A percentile compares a stretch with the other conserved stretches of the same genome.
These are phyloP conservation scores for Luvunga scandens DNA, from an alignment of 345 rosid species.

Conservation along the genomic window DNA sequence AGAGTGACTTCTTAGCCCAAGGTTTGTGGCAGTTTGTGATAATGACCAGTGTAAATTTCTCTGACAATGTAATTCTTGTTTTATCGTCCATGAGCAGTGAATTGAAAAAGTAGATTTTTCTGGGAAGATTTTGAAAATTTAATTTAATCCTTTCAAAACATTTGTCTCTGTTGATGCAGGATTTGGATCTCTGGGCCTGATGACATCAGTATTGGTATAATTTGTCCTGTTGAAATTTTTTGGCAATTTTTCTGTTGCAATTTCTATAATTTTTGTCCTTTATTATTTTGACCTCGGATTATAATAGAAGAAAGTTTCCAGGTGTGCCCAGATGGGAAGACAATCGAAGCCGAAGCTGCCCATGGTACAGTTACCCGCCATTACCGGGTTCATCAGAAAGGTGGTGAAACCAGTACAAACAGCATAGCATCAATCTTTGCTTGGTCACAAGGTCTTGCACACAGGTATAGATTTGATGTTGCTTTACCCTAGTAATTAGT, in stretches of 20 bases:
- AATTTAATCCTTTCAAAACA: not conserved
- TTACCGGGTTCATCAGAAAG: slow-evolving; percentile 80
- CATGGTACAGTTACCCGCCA: slow-evolving; percentile 90
- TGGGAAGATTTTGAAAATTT: not conserved
- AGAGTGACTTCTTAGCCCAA: slow-evolving; percentile 98
- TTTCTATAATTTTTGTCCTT: slow-evolving; percentile 3
- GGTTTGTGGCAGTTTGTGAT: slow-evolving; percentile 35
- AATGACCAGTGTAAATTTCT: not conserved
- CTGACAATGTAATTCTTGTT: not conserved
- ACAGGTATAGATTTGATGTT: slow-evolving; percentile 39
- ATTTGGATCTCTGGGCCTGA: slow-evolving; percentile 95
- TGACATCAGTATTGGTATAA: slow-evolving; percentile 91
- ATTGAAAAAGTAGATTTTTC: not conserved
- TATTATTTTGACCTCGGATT: not conserved
- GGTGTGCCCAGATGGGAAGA: slow-evolving; percentile 96
- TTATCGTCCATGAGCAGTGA: not conserved
- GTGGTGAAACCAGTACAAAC: slow-evolving; percentile 88
- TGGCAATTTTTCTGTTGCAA: not conserved
- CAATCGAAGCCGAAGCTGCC: slow-evolving; percentile 87
- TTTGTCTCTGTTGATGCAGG: slow-evolving; percentile 41
- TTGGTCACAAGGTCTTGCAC: slow-evolving; percentile 84
- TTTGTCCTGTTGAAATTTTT: not conserved
- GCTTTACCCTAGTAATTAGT: not conserved
- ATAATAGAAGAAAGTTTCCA: slow-evolving; percentile 21
- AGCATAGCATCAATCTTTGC: slow-evolving; percentile 90